These are phyloP conservation scores for Paratinospora sagittata DNA, from an alignment of 164 flowering plant species.

Conservation along the genomic window DNA sequence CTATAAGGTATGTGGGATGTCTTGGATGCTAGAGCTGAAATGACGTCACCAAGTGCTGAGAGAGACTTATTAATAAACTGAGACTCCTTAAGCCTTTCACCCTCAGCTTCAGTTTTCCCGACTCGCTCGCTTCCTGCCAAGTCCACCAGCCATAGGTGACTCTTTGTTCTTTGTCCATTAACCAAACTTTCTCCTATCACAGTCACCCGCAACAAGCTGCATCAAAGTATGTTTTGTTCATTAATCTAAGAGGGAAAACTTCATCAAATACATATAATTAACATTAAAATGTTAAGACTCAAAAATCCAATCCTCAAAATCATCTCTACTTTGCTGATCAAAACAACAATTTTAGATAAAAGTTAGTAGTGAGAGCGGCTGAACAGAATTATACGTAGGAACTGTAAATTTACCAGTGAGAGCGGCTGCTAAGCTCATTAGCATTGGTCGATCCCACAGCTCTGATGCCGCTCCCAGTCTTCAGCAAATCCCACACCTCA, in stretches of 20 bases:
- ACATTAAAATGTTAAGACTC: too few species aligned
- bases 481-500: conserved; percentile 77
- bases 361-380: background rate
- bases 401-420: conserved; percentile 60
- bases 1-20: conserved; percentile 79
- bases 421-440: conserved; percentile 90
- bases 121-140: conserved; percentile 91
- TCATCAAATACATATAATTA: background rate
- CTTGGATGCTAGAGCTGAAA: conserved; percentile 74
- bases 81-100: conserved; percentile 83
- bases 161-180: conserved; percentile 58
- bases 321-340: background rate
- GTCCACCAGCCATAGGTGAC: conserved; percentile 84
- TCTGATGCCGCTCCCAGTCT: conserved; percentile 57
- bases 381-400: background rate
- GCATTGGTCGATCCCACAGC: conserved; percentile 89
- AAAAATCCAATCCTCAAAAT: too few species aligned
- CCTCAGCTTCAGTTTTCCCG: conserved; percentile 74
- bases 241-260: background rate
- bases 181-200: conserved; percentile 60
- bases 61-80: conserved; percentile 80
- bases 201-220: conserved; percentile 71
- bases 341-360: background rate
- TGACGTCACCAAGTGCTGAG: conserved; percentile 85
- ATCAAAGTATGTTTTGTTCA: background rate